Conservation (phyloP, 106 monocot genomes). For the Hemerocallis citrina region DNA sequence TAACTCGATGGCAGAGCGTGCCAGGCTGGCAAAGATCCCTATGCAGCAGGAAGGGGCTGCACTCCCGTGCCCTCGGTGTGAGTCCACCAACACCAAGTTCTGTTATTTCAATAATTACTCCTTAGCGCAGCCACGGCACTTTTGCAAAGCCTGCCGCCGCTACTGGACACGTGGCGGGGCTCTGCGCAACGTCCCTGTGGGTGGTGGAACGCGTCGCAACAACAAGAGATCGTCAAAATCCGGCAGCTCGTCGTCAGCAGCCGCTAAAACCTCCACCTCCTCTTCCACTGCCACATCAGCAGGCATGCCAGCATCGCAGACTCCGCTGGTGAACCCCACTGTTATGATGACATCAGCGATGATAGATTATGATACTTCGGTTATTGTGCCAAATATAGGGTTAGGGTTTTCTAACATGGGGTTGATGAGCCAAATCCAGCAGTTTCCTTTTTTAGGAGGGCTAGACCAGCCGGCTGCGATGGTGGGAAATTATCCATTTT, state of each 20-base stretch:
- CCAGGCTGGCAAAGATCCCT: slow-evolving; percentile 20
- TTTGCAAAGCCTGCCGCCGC: too few relatives aligned
- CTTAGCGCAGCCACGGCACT: too few relatives aligned
- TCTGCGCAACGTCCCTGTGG: too few relatives aligned
- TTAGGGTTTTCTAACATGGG: slow-evolving; percentile 19
- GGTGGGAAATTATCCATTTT: slow-evolving; percentile 15
- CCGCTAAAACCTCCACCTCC: neutral
- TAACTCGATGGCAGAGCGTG: slow-evolving; percentile 20
- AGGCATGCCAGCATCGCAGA: slow-evolving; percentile 5
- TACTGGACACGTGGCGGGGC: too few relatives aligned
- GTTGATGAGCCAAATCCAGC: slow-evolving; percentile 15
- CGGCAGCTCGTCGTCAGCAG: slow-evolving; percentile 10
- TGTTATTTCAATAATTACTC: too few relatives aligned
- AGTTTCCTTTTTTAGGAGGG: slow-evolving; percentile 10
- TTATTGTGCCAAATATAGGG: slow-evolving; percentile 13
- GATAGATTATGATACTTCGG: too few relatives aligned
- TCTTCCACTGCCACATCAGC: slow-evolving; percentile 2
- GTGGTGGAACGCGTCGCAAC: too few relatives aligned
- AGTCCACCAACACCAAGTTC: too few relatives aligned
- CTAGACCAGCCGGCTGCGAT: slow-evolving; percentile 12
- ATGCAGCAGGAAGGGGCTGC: slow-evolving; percentile 20
- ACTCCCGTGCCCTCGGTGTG: too few relatives aligned
- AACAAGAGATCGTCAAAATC: slow-evolving; percentile 18
- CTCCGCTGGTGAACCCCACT: neutral
- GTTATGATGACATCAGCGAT: too few relatives aligned